phyloP scores from a whole-genome alignment of 2,329 filamentous ascomycete genomes.

The Trichophyton schoenleinii region DNA sequence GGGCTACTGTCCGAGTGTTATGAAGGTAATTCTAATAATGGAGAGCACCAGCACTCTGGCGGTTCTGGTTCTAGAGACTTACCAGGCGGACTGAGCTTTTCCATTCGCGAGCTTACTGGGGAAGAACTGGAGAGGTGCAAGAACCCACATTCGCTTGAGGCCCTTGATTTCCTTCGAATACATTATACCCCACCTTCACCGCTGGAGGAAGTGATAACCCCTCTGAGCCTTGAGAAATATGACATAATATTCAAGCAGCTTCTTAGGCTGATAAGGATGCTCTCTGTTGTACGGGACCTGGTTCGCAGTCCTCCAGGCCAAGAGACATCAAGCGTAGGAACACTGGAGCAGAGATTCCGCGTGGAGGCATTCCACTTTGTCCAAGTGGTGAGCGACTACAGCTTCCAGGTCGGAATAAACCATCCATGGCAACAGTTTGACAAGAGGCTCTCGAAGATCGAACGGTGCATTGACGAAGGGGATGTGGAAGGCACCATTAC shows the following conservation, averaged over 20 bases:
- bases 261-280: constrained; percentile 63
- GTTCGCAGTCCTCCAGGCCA: constrained; percentile 38
- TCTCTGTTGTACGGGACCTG: constrained; percentile 58
- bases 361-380: constrained; percentile 73
- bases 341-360: constrained; percentile 48
- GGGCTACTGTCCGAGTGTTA: constrained; percentile 71
- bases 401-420: constrained; percentile 65
- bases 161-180: constrained; percentile 82
- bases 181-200: constrained; percentile 68
- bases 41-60: constrained; percentile 8
- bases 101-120: constrained; percentile 64
- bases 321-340: constrained; percentile 23
- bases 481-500: constrained; percentile 37
- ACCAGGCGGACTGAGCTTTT: constrained; percentile 65
- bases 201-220: constrained; percentile 61
- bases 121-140: constrained; percentile 74
- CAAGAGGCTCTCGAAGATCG: constrained; percentile 49
- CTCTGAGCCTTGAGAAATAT: constrained; percentile 60
- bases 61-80: constrained; percentile 31
- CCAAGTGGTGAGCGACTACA: constrained; percentile 58
- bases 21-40: constrained; percentile 20
- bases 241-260: constrained; percentile 73
- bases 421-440: constrained; percentile 62
- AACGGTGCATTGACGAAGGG: constrained; percentile 42
- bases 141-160: constrained; percentile 69